A percentile compares a stretch with the other conserved stretches of the same genome.
Evolutionary conservation across 2,329 filamentous ascomycete species (phyloP).

Genomic region (Alternaria metachromatica): DNA sequence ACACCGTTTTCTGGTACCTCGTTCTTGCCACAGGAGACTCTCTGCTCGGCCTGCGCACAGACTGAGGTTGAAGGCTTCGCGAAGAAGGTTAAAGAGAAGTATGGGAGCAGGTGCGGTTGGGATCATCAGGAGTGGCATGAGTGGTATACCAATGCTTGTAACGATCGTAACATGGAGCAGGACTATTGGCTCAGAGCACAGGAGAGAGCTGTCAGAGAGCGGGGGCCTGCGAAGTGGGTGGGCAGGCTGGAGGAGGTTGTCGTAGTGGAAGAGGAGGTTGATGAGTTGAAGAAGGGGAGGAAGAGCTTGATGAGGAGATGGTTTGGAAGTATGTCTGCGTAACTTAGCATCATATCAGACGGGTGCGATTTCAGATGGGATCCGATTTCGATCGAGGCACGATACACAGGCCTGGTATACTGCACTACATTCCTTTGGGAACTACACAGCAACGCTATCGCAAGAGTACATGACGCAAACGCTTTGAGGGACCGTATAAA

Average conservation of each 20-base stretch:
- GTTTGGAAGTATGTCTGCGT: conserved; percentile 18
- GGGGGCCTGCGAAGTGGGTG: conserved; percentile 9
- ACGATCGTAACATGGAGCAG: conserved; percentile 27
- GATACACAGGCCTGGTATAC: neutral
- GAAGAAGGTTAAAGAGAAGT: conserved; percentile 26
- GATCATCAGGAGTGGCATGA: conserved; percentile 34
- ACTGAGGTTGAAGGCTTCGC: conserved; percentile 33
- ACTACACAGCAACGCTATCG: neutral
- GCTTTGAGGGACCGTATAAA: neutral
- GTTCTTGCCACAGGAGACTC: conserved; percentile 25
- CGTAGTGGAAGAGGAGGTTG: conserved; percentile 12
- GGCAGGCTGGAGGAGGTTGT: conserved; percentile 2
- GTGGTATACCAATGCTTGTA: conserved; percentile 28
- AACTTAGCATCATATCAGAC: neutral
- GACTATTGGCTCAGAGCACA: conserved; percentile 42
- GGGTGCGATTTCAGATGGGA: neutral
- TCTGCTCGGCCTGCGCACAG: conserved; percentile 38
- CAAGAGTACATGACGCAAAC: neutral
- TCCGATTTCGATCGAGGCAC: neutral
- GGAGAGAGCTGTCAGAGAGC: conserved; percentile 33
- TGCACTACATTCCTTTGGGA: neutral
- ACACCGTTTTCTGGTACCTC: conserved; percentile 16
- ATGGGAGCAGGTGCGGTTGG: conserved; percentile 25
- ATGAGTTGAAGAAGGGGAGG: conserved; percentile 5
- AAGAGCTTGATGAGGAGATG: conserved; percentile 26